Conservation (phyloP, 768 basidiomycete species). For the Steccherinum ochraceum region DNA sequence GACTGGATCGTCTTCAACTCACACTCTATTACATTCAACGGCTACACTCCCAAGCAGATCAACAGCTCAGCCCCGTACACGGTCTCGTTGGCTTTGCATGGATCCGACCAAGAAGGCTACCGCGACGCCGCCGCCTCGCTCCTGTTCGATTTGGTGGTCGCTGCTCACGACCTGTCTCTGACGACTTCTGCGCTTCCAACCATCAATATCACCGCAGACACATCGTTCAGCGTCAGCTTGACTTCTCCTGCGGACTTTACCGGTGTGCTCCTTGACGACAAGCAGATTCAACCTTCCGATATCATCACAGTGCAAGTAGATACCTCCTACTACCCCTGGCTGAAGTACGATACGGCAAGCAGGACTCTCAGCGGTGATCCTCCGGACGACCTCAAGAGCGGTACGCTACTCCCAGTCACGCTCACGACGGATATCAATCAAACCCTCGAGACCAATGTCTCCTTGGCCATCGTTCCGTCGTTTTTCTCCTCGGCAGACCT, state of each 20-base stretch:
- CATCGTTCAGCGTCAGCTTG: constrained; percentile 45
- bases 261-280: constrained; percentile 59
- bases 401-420: constrained; percentile 47
- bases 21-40: constrained; percentile 65
- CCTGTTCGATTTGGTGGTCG: constrained; percentile 61
- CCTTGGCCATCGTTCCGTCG: constrained; percentile 62
- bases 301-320: constrained; percentile 55
- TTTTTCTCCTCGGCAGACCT: constrained; percentile 59
- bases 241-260: constrained; percentile 51
- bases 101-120: constrained; percentile 70
- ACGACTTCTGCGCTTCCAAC: constrained; percentile 39
- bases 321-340: constrained; percentile 50
- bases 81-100: constrained; percentile 54
- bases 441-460: constrained; percentile 54
- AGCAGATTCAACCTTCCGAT: constrained; percentile 49
- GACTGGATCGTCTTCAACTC: constrained; percentile 71
- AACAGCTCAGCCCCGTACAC: constrained; percentile 31
- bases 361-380: constrained; percentile 61
- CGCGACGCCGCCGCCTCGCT: constrained; percentile 49
- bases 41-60: constrained; percentile 56
- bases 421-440: constrained; percentile 65
- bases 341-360: constrained; percentile 50
- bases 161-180: constrained; percentile 60
- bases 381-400: constrained; percentile 35
- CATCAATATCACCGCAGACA: constrained; percentile 63